phyloP scores from a whole-genome alignment of 352 stramenopile genomes.

The Globisporangium irregulare region DNA sequence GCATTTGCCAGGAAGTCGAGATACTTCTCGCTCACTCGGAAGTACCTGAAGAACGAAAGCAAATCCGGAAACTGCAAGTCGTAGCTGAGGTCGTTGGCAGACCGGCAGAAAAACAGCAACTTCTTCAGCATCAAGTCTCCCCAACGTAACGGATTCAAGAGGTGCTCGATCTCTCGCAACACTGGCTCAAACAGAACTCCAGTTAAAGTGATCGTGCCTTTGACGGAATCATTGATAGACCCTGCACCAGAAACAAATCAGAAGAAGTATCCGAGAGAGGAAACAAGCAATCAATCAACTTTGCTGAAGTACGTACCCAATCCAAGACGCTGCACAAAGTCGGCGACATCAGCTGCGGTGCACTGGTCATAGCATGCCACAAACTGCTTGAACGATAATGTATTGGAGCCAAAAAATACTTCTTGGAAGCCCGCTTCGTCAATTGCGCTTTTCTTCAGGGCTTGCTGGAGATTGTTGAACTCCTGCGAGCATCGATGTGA shows the following conservation, averaged over 20 bases:
- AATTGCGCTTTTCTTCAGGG: conserved; percentile 36
- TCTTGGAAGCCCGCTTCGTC: conserved; percentile 32
- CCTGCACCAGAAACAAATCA: conserved; percentile 18
- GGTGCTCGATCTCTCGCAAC: conserved; percentile 20
- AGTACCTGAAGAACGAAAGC: conserved; percentile 19
- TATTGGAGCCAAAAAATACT: conserved; percentile 27
- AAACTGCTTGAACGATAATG: conserved; percentile 36
- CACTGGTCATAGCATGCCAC: conserved; percentile 36
- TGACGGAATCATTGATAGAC: conserved; percentile 33
- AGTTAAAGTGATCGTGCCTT: conserved; percentile 27
- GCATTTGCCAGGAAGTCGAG: conserved; percentile 23
- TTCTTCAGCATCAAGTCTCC: conserved; percentile 30
- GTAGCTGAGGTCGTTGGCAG: conserved; percentile 36
- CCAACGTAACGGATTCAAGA: conserved; percentile 38
- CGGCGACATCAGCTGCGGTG: conserved; percentile 30
- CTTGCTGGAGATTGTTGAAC: conserved; percentile 65
- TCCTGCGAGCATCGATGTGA: conserved; percentile 22
- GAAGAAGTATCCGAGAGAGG: neutral
- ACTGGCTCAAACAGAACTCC: conserved; percentile 28
- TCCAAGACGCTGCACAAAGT: conserved; percentile 33
- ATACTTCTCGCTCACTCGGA: neutral
- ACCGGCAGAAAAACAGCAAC: conserved; percentile 29
- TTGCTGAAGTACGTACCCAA: conserved; percentile 29
- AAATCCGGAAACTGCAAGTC: conserved; percentile 34
- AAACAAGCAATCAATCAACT: neutral